Conservation (phyloP, 768 basidiomycete species). For the Termitomyces heimii region DNA sequence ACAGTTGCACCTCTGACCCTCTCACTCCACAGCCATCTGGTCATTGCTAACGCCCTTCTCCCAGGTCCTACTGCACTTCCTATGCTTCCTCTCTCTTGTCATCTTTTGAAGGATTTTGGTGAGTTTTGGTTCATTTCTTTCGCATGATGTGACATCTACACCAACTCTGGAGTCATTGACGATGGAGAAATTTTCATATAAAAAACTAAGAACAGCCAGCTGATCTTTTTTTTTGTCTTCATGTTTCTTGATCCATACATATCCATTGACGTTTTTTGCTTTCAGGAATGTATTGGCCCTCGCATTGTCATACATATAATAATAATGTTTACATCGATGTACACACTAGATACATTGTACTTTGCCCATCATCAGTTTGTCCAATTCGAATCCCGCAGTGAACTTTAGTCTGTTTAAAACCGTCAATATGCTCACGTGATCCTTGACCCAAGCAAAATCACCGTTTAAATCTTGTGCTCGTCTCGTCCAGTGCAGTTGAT, state of each 20-base stretch:
- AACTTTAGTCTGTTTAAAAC: no score
- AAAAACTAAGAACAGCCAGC: conserved; percentile 63
- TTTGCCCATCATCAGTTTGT: not conserved
- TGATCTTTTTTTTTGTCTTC: conserved; percentile 27
- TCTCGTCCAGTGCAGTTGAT: no score
- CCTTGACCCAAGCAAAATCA: no score
- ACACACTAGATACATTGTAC: no score
- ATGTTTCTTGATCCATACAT: not conserved
- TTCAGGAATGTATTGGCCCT: not conserved
- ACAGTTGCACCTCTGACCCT: conserved; percentile 56
- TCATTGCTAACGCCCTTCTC: not conserved
- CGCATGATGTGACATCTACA: conserved; percentile 40
- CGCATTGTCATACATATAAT: not conserved
- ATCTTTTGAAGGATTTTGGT: conserved; percentile 1
- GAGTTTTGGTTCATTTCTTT: conserved; percentile 8
- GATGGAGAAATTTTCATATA: conserved; percentile 37
- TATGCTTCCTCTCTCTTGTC: no score
- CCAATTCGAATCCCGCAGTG: no score
- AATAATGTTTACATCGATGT: not conserved
- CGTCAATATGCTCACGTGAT: no score
- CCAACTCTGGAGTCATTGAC: conserved; percentile 39
- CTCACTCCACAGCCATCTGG: conserved; percentile 3
- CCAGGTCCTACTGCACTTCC: not conserved
- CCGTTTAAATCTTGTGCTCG: no score
- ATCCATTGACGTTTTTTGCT: not conserved